Base-by-base conservation (phyloP, 78 protist species). In the Dictyostelium firmibasis region DNA sequence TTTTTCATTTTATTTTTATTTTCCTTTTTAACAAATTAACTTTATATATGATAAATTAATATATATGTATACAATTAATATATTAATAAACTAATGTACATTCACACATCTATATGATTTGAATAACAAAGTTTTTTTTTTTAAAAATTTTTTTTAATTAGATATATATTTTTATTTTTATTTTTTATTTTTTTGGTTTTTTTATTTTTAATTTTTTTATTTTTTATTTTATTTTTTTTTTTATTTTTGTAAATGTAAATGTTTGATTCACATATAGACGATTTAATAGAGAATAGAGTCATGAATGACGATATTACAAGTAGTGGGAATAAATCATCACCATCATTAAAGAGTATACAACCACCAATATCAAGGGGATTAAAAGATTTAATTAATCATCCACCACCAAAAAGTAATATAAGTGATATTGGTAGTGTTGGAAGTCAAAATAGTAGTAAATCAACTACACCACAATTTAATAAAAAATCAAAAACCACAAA, bases 221-320 rank as follows among this genome's bases (percentile, higher is more conserved):
- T 60, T 18, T 60, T 60, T 18, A 18, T 67, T 8, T 27, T 11
- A 11, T 67, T 64, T 7, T 64, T 67, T 67, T 67, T 27, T 27
- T n/a, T n/a, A n/a, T n/a, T n/a, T n/a, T n/a, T n/a, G n/a, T n/a
- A 27, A 67, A 27, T 27, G 38, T 27, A 23, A 72, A 72, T 72
- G 79, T 72, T 72, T 72, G 79, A 72, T 33, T 72, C 79, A 72
- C 79, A 72, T 72, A 13, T 72, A 31, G 44, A 72, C 11, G 79
- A 72, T 72, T 72, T 72, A 72, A 72, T 72, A 72, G 79, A 72
- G 35, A 72, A 72, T 31, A 72, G 75, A 67, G 75, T 33, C 43
- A 72, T 72, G 79, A 72, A 72, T 72, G 79, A 72, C 36, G 79
- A 72, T 11, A 29, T 29, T 31, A 18, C 38, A 14, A 16, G 23